Base-by-base conservation (phyloP, 2,329 filamentous ascomycete species). In the Niveomyces coronatus region DNA sequence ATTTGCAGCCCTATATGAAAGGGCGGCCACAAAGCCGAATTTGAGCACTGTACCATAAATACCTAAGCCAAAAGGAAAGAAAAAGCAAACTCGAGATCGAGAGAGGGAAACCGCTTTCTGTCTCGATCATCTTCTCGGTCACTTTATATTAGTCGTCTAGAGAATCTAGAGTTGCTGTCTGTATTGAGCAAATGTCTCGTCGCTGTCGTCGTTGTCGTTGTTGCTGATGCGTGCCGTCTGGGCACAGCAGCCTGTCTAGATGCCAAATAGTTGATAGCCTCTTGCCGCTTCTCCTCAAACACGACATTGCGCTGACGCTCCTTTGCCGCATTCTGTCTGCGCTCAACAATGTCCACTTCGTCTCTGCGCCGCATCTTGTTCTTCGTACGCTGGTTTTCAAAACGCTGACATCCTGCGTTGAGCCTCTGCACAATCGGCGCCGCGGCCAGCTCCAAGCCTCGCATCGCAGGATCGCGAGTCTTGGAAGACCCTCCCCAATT, bases 401-500 rank as follows among this genome's bases (percentile, higher is more conserved):
- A 62, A 31, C 53, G 62, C 17, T 56, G 52, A 51, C 66, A 74
- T 4, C 66, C 60, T 17, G 58, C 55, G 47, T 77, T 72, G 4
- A 77, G 62, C 37, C 56, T 63, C 22, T 56, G 54, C 3, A 70
- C 68, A 3, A 63, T 45, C 0, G 52, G 37, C 2, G 61, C 50
- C 13, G 62, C 40, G 2, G 67, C 65, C 6, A 68, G 39, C 37
- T 57, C 46, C 6, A 61, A 48, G 2, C 37, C 32, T 9, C 28
- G 19, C n/a, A 18, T 15, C 13, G 6, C 26, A n/a, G 26, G 5
- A 18, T 31, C 27, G 11, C 70, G 63, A 2, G 57, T 46, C 31
- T 49, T 52, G 5, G 70, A 62, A 5, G 75, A 76, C 11, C 67
- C 71, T 37, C 72, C 72, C 67, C 73, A 77, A 38, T 58, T 62